Conservation (phyloP, 2,329 filamentous ascomycete genomes). For the Dothistroma pini region DNA sequence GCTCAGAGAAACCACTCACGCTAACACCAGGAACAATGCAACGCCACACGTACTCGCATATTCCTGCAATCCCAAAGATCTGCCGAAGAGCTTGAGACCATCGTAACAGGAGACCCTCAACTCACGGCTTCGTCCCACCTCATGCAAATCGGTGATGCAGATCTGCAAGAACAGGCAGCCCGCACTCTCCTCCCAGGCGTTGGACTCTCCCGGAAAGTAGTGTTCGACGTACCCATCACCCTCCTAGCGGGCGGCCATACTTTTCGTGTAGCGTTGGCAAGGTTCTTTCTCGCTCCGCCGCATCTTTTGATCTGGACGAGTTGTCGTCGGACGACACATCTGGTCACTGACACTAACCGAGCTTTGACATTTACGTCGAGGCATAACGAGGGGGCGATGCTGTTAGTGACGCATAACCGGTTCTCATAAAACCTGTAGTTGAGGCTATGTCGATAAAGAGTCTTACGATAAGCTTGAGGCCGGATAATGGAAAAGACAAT, state of each 20-base stretch:
- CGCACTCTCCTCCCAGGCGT: conserved; percentile 65
- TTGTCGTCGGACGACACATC: conserved; percentile 81
- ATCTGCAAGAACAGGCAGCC: conserved; percentile 62
- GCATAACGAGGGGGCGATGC: conserved; percentile 67
- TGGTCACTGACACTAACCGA: conserved; percentile 76
- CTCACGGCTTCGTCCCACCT: conserved; percentile 66
- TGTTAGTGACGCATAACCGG: conserved; percentile 77
- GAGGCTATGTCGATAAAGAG: conserved; percentile 50
- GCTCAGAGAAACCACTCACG: conserved; percentile 32
- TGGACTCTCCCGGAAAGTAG: conserved; percentile 65
- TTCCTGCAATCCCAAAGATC: conserved; percentile 80
- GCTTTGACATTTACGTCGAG: conserved; percentile 65
- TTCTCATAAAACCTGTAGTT: conserved; percentile 71
- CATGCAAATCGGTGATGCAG: conserved; percentile 49
- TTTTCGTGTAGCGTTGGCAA: conserved; percentile 60
- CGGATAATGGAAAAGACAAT: conserved; percentile 23
- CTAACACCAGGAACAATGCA: conserved; percentile 61
- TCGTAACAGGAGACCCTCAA: conserved; percentile 49
- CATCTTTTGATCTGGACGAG: conserved; percentile 72
- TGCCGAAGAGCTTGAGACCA: conserved; percentile 62
- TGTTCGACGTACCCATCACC: conserved; percentile 68
- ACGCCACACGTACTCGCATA: conserved; percentile 65
- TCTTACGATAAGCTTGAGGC: conserved; percentile 13
- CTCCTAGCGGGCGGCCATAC: conserved; percentile 77
- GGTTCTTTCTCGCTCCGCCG: conserved; percentile 64